Conservation (phyloP, 1,139 yeast genomes). For the Hemisphaericaspora xylofermentans region DNA sequence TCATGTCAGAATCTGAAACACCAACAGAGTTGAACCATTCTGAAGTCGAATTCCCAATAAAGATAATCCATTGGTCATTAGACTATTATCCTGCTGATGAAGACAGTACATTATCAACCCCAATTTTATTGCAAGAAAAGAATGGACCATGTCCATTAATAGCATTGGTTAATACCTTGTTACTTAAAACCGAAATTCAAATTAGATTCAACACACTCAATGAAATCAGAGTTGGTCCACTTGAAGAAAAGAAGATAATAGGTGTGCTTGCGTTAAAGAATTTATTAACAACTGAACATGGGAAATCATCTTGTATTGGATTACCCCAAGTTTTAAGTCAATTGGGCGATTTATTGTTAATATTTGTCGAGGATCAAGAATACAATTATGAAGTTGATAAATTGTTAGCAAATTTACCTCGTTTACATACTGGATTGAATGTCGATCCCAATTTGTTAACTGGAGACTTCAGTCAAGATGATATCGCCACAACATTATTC, state of each 20-base stretch:
- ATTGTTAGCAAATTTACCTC: constrained; percentile 56
- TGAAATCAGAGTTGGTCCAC: not conserved
- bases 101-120: constrained; percentile 32
- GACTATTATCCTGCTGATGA: constrained; percentile 20
- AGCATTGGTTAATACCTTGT: constrained; percentile 66
- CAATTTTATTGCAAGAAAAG: constrained; percentile 73
- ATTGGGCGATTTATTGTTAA: constrained; percentile 45
- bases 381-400: constrained; percentile 26
- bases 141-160: constrained; percentile 91
- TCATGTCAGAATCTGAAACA: not conserved
- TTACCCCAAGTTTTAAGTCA: constrained; percentile 38
- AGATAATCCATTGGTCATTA: constrained; percentile 26
- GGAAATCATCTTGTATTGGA: constrained; percentile 22
- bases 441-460: constrained; percentile 67
- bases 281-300: constrained; percentile 21
- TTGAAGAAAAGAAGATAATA: constrained; percentile 9
- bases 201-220: not conserved
- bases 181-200: constrained; percentile 5
- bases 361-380: constrained; percentile 18
- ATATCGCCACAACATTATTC: constrained; percentile 38
- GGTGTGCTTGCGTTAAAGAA: constrained; percentile 24
- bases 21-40: constrained; percentile 1
- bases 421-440: constrained; percentile 67
- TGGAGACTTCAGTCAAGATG: constrained; percentile 55
- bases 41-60: constrained; percentile 21